Evolutionary conservation across 768 basidiomycete species (phyloP).

Genomic region (Leucosporidium scottii): DNA sequence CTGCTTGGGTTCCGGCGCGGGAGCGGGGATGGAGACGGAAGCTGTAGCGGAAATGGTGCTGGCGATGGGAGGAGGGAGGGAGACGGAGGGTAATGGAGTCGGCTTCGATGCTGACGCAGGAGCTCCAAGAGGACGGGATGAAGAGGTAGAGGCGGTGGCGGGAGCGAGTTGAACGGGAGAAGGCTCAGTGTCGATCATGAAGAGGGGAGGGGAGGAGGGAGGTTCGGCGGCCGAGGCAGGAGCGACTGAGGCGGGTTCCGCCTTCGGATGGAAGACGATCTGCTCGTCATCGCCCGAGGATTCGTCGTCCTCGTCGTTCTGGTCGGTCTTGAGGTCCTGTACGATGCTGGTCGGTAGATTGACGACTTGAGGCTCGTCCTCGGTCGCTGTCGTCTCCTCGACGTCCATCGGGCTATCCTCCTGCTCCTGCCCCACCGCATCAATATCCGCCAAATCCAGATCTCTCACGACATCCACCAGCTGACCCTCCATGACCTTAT

Average conservation of each 20-base stretch:
- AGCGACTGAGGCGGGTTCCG: neutral
- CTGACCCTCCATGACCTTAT: neutral
- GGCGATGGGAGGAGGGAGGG: neutral
- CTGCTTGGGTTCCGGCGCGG: neutral
- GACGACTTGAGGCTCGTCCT: conserved; percentile 4
- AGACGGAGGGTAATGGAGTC: neutral
- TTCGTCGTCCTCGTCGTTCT: neutral
- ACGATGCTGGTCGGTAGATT: neutral
- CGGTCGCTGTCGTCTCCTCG: neutral
- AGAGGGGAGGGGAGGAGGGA: neutral
- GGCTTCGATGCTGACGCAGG: neutral
- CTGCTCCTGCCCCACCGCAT: neutral
- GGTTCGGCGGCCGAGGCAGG: neutral
- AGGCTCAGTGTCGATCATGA: neutral
- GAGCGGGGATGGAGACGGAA: neutral
- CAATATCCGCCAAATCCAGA: neutral
- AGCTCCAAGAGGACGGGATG: too few relatives aligned
- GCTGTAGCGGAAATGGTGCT: neutral
- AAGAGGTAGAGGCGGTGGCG: neutral
- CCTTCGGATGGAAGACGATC: conserved; percentile 13
- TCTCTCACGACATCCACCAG: neutral
- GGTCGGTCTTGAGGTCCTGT: neutral
- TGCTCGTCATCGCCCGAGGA: conserved; percentile 7
- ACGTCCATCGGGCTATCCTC: conserved; percentile 8
- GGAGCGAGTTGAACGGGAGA: neutral